These are phyloP conservation scores for Apiotrichum laibachii DNA, from an alignment of 1,284 basidiomycete genomes.

Conservation along the genomic window DNA sequence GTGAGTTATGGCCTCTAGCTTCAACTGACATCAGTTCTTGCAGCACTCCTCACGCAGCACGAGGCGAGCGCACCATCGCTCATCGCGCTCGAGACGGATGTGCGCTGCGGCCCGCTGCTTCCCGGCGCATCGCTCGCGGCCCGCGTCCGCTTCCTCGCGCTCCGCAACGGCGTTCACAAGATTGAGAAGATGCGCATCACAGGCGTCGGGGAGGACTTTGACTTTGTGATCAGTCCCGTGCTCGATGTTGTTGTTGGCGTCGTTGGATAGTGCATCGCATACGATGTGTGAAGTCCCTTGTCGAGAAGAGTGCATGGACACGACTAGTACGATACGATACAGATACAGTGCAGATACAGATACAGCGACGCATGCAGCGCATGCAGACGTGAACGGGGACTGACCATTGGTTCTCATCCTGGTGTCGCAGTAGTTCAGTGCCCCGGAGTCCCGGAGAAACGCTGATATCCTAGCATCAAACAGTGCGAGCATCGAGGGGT, in stretches of 20 bases:
- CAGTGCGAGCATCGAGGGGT: too few relatives aligned
- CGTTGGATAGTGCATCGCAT: not conserved
- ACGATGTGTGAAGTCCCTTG: too few relatives aligned
- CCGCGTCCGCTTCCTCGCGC: conserved; percentile 77
- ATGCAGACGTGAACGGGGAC: too few relatives aligned
- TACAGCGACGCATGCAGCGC: too few relatives aligned
- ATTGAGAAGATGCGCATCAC: conserved; percentile 70
- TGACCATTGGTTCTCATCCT: too few relatives aligned
- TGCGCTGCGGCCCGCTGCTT: conserved; percentile 74
- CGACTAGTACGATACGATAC: too few relatives aligned
- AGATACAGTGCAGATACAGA: too few relatives aligned
- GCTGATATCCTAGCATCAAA: too few relatives aligned
- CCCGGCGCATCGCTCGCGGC: conserved; percentile 79
- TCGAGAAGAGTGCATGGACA: too few relatives aligned
- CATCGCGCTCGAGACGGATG: conserved; percentile 72
- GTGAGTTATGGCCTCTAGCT: conserved; percentile 13
- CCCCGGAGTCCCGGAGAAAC: too few relatives aligned
- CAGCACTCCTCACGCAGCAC: conserved; percentile 28
- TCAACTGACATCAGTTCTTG: conserved; percentile 33
- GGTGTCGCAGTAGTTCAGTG: too few relatives aligned
- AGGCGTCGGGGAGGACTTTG: conserved; percentile 70
- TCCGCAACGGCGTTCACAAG: conserved; percentile 73
- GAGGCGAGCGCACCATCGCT: conserved; percentile 56
- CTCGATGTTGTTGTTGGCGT: conserved; percentile 20
- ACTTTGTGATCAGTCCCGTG: conserved; percentile 53